Conservation (phyloP, 148 eudicot species). For the Silene uniflora region DNA sequence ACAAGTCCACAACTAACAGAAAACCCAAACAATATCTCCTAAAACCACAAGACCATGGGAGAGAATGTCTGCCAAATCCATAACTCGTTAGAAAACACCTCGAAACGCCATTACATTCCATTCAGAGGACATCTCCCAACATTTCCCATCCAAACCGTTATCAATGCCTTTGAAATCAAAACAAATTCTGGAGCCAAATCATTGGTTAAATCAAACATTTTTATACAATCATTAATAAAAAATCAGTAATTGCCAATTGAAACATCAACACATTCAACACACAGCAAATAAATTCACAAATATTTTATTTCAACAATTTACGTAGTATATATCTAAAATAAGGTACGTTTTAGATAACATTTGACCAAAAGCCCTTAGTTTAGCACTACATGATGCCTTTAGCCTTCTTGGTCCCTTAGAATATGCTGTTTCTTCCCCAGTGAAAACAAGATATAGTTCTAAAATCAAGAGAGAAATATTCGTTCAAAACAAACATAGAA, state of each 20-base stretch:
- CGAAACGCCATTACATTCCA: too few relatives aligned
- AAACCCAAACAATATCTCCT: too few relatives aligned
- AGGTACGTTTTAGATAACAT: not conserved
- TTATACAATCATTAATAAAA: not conserved
- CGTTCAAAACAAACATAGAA: conserved; percentile 3
- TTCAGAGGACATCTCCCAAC: too few relatives aligned
- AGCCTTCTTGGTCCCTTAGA: conserved; percentile 15
- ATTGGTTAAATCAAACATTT: too few relatives aligned
- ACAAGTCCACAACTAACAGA: too few relatives aligned
- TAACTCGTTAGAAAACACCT: too few relatives aligned
- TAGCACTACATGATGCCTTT: not conserved
- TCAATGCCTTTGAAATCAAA: too few relatives aligned
- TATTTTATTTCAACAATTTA: not conserved
- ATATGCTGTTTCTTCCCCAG: conserved; percentile 8
- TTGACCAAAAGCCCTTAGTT: conserved; percentile 1
- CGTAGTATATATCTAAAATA: not conserved
- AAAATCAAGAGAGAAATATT: conserved; percentile 13
- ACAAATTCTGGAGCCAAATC: too few relatives aligned
- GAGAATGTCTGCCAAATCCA: too few relatives aligned
- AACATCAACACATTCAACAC: not conserved
- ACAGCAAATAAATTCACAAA: not conserved
- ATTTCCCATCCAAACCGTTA: too few relatives aligned
- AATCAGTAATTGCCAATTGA: not conserved
- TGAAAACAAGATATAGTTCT: conserved; percentile 18
- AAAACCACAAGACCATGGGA: too few relatives aligned